These are phyloP conservation scores for Microcyclospora tardicrescens DNA, from an alignment of 2,329 filamentous ascomycete species.

Conservation along the genomic window DNA sequence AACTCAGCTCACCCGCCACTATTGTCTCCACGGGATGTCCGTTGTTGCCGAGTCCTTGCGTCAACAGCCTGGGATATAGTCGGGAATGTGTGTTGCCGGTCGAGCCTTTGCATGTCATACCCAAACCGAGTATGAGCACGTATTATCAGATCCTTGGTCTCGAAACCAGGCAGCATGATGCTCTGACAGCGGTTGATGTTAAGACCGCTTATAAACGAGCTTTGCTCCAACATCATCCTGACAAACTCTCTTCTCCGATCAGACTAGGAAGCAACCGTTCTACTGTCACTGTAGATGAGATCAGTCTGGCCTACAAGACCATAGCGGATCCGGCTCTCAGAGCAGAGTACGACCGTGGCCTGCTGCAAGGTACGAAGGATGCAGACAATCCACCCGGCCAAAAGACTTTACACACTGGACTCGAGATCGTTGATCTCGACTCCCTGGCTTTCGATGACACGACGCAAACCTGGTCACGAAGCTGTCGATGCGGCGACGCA, in stretches of 20 bases:
- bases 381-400: neutral
- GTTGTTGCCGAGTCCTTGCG: too few relatives aligned
- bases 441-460: slow-evolving; percentile 35
- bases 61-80: too few relatives aligned
- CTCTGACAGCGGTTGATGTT: slow-evolving; percentile 24
- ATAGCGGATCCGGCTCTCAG: slow-evolving; percentile 34
- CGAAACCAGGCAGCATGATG: slow-evolving; percentile 8
- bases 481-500: slow-evolving; percentile 47
- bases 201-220: slow-evolving; percentile 45
- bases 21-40: too few relatives aligned
- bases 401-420: slow-evolving; percentile 27
- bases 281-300: slow-evolving; percentile 40
- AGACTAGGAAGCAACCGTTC: slow-evolving; percentile 7
- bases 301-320: slow-evolving; percentile 45
- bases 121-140: slow-evolving; percentile 6
- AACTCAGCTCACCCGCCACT: too few relatives aligned
- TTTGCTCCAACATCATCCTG: slow-evolving; percentile 46
- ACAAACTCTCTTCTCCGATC: slow-evolving; percentile 29
- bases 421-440: slow-evolving; percentile 46
- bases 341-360: slow-evolving; percentile 36
- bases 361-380: slow-evolving; percentile 10
- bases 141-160: slow-evolving; percentile 21
- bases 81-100: too few relatives aligned
- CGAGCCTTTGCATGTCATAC: neutral
- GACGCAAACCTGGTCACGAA: slow-evolving; percentile 34